Conservation (phyloP, 2,329 filamentous ascomycete species). For the Aspergillus costaricaensis region DNA sequence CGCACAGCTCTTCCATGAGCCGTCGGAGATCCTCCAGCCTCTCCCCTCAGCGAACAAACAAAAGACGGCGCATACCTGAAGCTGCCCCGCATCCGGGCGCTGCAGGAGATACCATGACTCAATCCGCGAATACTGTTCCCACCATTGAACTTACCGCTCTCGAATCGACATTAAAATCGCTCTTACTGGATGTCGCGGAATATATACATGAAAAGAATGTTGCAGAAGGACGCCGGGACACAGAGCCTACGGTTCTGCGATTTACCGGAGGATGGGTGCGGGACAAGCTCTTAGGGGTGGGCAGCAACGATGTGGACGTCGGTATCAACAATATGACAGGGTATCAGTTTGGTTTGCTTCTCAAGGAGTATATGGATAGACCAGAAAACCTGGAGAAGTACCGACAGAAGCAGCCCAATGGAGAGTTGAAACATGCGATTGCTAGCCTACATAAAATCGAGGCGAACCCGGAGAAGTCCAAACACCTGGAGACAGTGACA, state of each 20-base stretch:
- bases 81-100: conserved; percentile 24
- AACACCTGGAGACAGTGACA: conserved; percentile 90
- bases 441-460: conserved; percentile 84
- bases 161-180: conserved; percentile 70
- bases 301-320: conserved; percentile 53
- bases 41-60: conserved; percentile 29
- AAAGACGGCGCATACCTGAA: conserved; percentile 36
- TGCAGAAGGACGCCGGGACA: conserved; percentile 44
- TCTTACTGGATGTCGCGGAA: conserved; percentile 79
- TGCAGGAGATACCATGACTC: conserved; percentile 26
- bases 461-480: conserved; percentile 92
- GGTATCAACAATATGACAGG: conserved; percentile 54
- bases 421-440: conserved; percentile 64
- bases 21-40: conserved; percentile 19
- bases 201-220: conserved; percentile 53
- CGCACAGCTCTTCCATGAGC: conserved; percentile 30
- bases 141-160: conserved; percentile 64
- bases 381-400: conserved; percentile 44
- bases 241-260: conserved; percentile 41
- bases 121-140: conserved; percentile 22
- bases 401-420: conserved; percentile 46
- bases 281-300: conserved; percentile 51
- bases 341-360: conserved; percentile 46
- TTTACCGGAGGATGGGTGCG: conserved; percentile 55
- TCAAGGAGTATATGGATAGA: conserved; percentile 47